These are phyloP conservation scores for Leccinum fibrillosum DNA, from an alignment of 768 basidiomycete species.

Conservation along the genomic window DNA sequence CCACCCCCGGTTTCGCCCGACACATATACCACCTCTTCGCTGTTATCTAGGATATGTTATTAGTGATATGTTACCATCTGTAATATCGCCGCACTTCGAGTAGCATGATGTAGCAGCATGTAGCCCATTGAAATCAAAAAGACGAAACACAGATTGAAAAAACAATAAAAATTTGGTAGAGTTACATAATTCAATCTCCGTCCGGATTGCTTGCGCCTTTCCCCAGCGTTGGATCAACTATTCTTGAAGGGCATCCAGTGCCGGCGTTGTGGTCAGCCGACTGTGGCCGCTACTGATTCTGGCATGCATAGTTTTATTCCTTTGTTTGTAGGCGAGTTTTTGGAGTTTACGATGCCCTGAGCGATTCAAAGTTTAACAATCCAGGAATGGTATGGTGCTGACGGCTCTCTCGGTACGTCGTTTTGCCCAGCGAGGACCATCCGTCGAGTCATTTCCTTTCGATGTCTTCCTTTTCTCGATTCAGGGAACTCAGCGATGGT, in stretches of 20 bases:
- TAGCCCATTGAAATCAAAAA: constrained; percentile 9
- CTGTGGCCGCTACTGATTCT: not conserved
- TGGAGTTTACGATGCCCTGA: not conserved
- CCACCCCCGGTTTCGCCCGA: constrained; percentile 4
- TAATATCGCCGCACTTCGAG: constrained; percentile 1
- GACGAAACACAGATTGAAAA: not conserved
- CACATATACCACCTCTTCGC: not conserved
- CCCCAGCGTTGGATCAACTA: too few species aligned
- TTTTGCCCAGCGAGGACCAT: not conserved
- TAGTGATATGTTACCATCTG: constrained; percentile 10
- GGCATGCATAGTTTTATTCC: not conserved
- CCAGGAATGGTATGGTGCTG: not conserved
- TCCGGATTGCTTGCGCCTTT: too few species aligned
- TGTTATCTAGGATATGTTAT: constrained; percentile 1
- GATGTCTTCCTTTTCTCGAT: not conserved
- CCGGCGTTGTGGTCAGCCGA: not conserved
- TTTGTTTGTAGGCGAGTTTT: not conserved
- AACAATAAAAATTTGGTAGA: not conserved
- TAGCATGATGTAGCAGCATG: not conserved
- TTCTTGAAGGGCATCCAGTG: not conserved
- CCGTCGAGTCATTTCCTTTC: not conserved
- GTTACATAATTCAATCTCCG: not conserved
- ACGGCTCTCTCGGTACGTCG: not conserved
- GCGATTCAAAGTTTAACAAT: not conserved
- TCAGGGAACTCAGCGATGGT: not conserved